Evolutionary conservation across 2,329 filamentous ascomycete genomes (phyloP), one percentile per base, ranked within the genome.

Genomic region (Nakataea oryzae): DNA sequence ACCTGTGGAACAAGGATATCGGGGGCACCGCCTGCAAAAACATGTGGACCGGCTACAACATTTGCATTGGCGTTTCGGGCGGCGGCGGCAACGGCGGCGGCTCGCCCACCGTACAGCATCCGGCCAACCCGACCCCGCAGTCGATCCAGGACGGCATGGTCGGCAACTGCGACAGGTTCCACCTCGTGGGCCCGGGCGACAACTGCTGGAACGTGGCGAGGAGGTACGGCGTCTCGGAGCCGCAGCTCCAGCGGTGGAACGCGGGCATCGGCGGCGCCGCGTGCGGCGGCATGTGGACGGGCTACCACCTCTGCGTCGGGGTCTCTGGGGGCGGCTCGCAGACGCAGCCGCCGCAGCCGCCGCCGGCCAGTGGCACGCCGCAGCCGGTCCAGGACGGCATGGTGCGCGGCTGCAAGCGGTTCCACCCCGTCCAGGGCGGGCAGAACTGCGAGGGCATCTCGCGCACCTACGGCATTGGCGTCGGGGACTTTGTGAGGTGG

Each of bases 221-320:
- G n/a, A 54, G 11, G 3, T 28, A 32, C 41, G 30, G 56, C 26
- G 50, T 63, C 21, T 24, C 54, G 17, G 57, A 59, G n/a, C 30
- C 30, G n/a, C 34, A 61, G 47, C 62, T 64, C 32, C 60, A 60
- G 34, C 50, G 27, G 21, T 62, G 62, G 61, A 64, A 64, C 58
- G 59, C 62, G 41, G 60, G 57, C 6, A 61, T 64, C 12, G 24
- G 59, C 3, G 57, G n/a, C 28, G 12, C 11, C 12, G 57, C 12
- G 29, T 65, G 64, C 59, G 58, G n/a, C 29, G 61, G 60, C 61
- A 58, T 65, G 14, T 59, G 30, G 8, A n/a, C 57, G 8, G 66
- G 62, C 32, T 65, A 66, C 61, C 65, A 65, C 55, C 62, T 69
- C 54, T 69, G 66, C 57, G 63, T 67, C 21, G 61, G 64, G 14